Evolutionary conservation across 305 asterid species (phyloP), one percentile per base, ranked within the genome.

Genomic region (Withania somnifera): DNA sequence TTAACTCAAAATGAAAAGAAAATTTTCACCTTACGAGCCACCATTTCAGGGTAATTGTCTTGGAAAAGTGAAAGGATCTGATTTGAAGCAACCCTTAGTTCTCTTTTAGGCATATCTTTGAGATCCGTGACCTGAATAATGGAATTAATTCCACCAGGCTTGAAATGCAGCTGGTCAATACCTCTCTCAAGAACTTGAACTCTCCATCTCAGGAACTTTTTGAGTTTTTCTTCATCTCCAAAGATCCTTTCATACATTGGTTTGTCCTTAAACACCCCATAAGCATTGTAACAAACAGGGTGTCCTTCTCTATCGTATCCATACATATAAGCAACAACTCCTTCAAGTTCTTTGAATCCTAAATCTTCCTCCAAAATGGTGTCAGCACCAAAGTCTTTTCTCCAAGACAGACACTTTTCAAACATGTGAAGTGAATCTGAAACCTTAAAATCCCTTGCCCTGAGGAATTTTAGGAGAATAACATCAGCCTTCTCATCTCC

Each of bases 41-140:
- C 98, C 97, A 96, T 89, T 88, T 96, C 99, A n/a, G 98, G 99
- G 64, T 96, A 96, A 83, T 96, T 96, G 77, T 96, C 98, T 88
- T 96, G 99, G 57, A 96, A 96, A 5, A 96, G 90, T 0, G 99
- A 93, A 15, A 96, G 79, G 22, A 96, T 96, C 82, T 94, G 98
- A 45, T 93, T 93, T 51, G 99, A 94, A 15, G 97, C 98, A 0
- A 84, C 96, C 67, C 99, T 84, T 6, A 96, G 97, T 85, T 96
- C 97, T 81, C 95, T 91, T 50, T 96, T 96, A 28, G 99, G 99
- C 98, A 96, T 96, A 78, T 96, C 98, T 60, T 94, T 94, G 0
- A 96, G 95, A 87, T 96, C 99, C 34, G 98, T 93, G 5, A 96
- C 97, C 84, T 96, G 99, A 60, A 96, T 93, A 4, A 96, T 90